phyloP scores from a whole-genome alignment of 139 green algal species.

The Asterochloris erici region DNA sequence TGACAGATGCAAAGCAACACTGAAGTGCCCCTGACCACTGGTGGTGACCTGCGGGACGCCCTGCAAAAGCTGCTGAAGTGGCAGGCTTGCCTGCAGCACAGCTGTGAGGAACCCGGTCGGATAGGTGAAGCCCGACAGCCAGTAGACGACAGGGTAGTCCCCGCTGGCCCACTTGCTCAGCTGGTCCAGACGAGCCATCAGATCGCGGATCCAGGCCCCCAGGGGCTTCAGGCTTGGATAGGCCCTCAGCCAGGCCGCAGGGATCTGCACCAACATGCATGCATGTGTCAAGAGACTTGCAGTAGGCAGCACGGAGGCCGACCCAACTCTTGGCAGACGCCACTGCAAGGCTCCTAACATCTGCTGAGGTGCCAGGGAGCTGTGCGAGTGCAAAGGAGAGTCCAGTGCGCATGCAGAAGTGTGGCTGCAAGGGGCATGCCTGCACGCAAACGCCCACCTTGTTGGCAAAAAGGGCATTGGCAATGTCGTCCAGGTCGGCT shows the following conservation, averaged over 20 bases:
- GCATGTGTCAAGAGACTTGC: no score
- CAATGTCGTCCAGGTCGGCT: constrained; percentile 75
- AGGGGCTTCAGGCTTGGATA: constrained; percentile 83
- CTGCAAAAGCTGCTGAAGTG: neutral
- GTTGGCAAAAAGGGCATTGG: constrained; percentile 61
- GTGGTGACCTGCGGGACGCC: neutral
- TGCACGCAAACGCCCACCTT: constrained; percentile 34
- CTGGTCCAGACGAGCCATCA: constrained; percentile 73
- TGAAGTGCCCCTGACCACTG: neutral
- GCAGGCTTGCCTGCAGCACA: constrained; percentile 36
- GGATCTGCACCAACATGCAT: constrained; percentile 30
- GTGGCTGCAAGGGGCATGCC: no score
- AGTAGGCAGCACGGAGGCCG: no score
- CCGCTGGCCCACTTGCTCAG: constrained; percentile 68
- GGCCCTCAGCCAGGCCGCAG: constrained; percentile 67
- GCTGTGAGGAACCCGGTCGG: constrained; percentile 78
- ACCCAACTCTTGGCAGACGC: no score
- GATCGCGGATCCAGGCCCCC: constrained; percentile 74
- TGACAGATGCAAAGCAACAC: neutral
- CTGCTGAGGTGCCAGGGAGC: no score
- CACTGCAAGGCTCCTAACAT: no score
- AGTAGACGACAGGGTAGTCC: constrained; percentile 78
- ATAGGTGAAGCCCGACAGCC: constrained; percentile 86
- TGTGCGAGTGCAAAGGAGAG: no score
- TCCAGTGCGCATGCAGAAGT: no score